Percentiles rank a stretch among this genome's conserved stretches.
Conservation (phyloP, 2,329 filamentous ascomycete species). For the Lithohypha guttulata region DNA sequence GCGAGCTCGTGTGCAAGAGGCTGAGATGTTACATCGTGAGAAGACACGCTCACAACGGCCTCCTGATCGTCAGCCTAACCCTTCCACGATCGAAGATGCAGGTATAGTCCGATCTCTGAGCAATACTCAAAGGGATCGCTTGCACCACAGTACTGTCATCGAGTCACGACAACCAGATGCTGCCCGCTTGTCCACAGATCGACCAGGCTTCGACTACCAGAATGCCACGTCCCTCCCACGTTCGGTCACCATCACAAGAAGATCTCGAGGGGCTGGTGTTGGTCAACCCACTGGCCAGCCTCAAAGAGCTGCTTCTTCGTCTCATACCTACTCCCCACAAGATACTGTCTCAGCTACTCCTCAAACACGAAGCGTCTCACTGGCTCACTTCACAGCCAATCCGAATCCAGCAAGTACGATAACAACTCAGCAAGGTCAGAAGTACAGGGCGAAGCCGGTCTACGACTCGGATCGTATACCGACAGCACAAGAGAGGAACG, state of each 20-base stretch:
- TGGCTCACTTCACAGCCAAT: neutral
- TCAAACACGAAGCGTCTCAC: constrained; percentile 3
- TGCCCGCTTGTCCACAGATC: constrained; percentile 15
- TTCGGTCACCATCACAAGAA: constrained; percentile 2
- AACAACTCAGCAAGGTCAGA: neutral
- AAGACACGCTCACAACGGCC: constrained; percentile 31
- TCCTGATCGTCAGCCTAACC: constrained; percentile 7
- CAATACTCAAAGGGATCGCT: constrained; percentile 28
- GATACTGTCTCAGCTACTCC: neutral
- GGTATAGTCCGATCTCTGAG: constrained; percentile 26
- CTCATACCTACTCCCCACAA: neutral
- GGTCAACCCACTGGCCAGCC: neutral
- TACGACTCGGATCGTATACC: neutral
- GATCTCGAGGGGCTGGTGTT: neutral
- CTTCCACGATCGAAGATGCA: constrained; percentile 22
- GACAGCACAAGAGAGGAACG: constrained; percentile 15
- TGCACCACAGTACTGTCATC: constrained; percentile 25
- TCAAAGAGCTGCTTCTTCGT: neutral
- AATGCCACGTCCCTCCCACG: neutral
- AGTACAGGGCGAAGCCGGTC: neutral
- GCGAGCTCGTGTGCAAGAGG: constrained; percentile 70
- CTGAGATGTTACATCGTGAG: constrained; percentile 63
- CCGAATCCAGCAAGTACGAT: neutral
- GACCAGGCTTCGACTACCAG: constrained; percentile 22
- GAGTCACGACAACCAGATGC: constrained; percentile 23